Evolutionary conservation across 306 rosid species (phyloP), one percentile per base, ranked within the genome.

Genomic region (Benincasa hispida): DNA sequence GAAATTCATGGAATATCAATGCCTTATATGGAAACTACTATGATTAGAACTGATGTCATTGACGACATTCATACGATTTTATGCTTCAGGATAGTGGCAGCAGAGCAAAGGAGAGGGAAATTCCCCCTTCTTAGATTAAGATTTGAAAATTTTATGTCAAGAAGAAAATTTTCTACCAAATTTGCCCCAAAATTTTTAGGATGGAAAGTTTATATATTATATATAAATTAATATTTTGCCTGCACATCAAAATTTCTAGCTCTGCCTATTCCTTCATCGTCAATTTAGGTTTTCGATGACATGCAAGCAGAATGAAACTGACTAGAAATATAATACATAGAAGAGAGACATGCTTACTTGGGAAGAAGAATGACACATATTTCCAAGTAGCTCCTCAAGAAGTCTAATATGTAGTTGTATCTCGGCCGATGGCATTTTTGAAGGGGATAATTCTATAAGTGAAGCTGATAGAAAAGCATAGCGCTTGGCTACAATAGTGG

Each of bases 361-460:
- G 81, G 98, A 95, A 28, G 99, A 94, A 62, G 98, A 89, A 90
- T 94, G 99, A 74, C 95, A 85, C 99, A 94, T 92, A 79, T 88
- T 88, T 79, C 85, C 89, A 78, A 92, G 91, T 81, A 94, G 84
- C 91, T 94, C 99, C 75, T 86, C 90, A 82, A 94, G 79, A 85
- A 94, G 96, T 75, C 84, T 86, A 69, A 77, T 79, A 75, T 94
- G 99, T 78, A 94, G 96, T 84, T 60, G 91, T 12, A 87, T 81
- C 85, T 94, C 99, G 72, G 90, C 74, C 35, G 80, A 78, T 14
- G 92, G 91, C 99, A 94, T 94, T 81, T 84, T 90, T 56, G 88
- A 96, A 17, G 99, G 98, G 77, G 96, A 88, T 80, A 92, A 80
- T 86, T 94, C 99, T 80, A 90, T 80, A 72, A 94, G 98, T 68